Evolutionary conservation across 2,329 filamentous ascomycete genomes (phyloP), one percentile per base, ranked within the genome.

Genomic region (Furcasterigmium furcatum): DNA sequence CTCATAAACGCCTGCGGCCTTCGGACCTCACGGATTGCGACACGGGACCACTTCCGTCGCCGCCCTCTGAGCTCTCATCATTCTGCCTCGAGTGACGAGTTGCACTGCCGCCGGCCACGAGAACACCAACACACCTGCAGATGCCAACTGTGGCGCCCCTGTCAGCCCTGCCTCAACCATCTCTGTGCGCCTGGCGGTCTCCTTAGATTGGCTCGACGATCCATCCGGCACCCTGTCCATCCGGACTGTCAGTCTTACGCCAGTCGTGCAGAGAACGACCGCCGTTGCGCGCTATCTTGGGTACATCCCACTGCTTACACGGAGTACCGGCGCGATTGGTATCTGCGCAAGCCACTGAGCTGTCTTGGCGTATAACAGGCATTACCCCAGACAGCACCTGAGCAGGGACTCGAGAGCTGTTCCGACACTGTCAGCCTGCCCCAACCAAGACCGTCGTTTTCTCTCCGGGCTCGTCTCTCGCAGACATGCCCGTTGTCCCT

Each of bases 401-500:
- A 9, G 9, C n/a, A 36, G 34, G 34, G 34, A 18, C 34, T 18
- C 16, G 34, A 36, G 19, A 19, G n/a, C n/a, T 36, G n/a, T 19
- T 36, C 2, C 19, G 5, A 19, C 34, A 36, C n/a, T 12, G 34
- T 36, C 34, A 36, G n/a, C 16, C n/a, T 19, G n/a, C 18, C 34
- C 30, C 34, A 16, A 36, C 34, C n/a, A 16, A 16, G n/a, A 16
- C 34, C 18, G 34, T 36, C 34, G 19, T 36, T 16, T 36, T 18
- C 34, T 36, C 34, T 18, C 19, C 34, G 18, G 34, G 18, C 16
- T 36, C n/a, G n/a, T 36, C 16, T 36, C 16, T 19, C n/a, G 62
- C 61, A 68, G 62, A 48, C 49, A 71, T 70, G 68, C 66, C 68
- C 53, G 60, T 58, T 56, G 54, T 67, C 55, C 60, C 35, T 46